Evolutionary conservation across 805 yeast genomes (phyloP).

Genomic region (Spathaspora hagerdaliae): DNA sequence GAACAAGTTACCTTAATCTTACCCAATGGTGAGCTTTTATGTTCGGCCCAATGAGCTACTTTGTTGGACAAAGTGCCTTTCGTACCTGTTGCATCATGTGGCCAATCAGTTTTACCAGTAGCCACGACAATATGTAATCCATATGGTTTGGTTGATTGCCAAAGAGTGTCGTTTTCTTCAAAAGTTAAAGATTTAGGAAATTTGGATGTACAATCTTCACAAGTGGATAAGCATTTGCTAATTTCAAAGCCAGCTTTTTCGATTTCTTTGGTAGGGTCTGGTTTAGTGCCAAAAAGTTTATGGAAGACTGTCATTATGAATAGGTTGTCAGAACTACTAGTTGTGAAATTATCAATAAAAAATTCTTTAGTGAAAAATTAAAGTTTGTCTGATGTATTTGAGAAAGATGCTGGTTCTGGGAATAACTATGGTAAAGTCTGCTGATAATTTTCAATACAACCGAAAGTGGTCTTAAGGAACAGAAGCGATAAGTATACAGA

Average conservation of each 20-base stretch:
- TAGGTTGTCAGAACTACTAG: too few relatives aligned
- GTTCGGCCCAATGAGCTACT: slow-evolving; percentile 34
- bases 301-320: slow-evolving; percentile 3
- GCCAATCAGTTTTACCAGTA: slow-evolving; percentile 85
- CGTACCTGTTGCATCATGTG: slow-evolving; percentile 58
- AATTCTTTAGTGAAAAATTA: too few relatives aligned
- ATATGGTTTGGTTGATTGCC: slow-evolving; percentile 68
- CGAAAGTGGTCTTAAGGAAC: too few relatives aligned
- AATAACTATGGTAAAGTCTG: too few relatives aligned
- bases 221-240: slow-evolving; percentile 49
- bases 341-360: too few relatives aligned
- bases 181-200: slow-evolving; percentile 52
- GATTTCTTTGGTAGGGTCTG: slow-evolving; percentile 23
- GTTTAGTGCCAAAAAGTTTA: not conserved
- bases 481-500: too few relatives aligned
- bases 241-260: slow-evolving; percentile 20
- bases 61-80: slow-evolving; percentile 43
- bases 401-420: too few relatives aligned
- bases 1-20: slow-evolving; percentile 50
- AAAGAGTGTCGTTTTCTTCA: slow-evolving; percentile 41
- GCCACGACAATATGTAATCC: slow-evolving; percentile 75
- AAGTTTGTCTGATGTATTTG: too few relatives aligned
- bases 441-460: too few relatives aligned
- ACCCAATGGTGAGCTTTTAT: slow-evolving; percentile 16
- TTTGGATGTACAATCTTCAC: slow-evolving; percentile 49